These are phyloP conservation scores for Diddensiella caesifluorescens DNA, from an alignment of 805 yeast species.

Conservation along the genomic window DNA sequence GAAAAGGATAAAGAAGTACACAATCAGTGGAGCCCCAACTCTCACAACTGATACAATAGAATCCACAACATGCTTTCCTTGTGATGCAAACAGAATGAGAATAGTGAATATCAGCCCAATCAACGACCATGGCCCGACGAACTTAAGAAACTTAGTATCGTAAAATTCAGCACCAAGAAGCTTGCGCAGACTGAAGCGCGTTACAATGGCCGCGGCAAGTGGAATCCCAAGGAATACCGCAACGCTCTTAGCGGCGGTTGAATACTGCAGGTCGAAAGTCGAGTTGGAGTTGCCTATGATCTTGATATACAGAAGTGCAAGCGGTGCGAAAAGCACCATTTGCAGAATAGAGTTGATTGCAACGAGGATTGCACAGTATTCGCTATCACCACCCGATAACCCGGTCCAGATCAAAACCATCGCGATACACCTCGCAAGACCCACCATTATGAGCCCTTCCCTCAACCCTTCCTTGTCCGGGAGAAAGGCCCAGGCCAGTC, in stretches of 20 bases:
- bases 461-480: constrained; percentile 46
- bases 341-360: constrained; percentile 48
- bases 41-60: constrained; percentile 46
- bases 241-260: constrained; percentile 44
- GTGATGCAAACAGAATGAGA: constrained; percentile 45
- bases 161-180: constrained; percentile 23
- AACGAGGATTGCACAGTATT: constrained; percentile 49
- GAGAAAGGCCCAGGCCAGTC: constrained; percentile 47
- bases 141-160: constrained; percentile 36
- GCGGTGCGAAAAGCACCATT: constrained; percentile 49
- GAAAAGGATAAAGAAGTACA: constrained; percentile 47
- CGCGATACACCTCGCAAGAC: constrained; percentile 56
- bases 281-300: constrained; percentile 30
- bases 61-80: constrained; percentile 44
- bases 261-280: constrained; percentile 29
- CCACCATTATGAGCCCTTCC: constrained; percentile 53
- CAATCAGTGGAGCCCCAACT: constrained; percentile 45
- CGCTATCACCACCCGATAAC: constrained; percentile 47
- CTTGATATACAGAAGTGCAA: constrained; percentile 43
- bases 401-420: constrained; percentile 59
- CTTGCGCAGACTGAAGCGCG: constrained; percentile 38
- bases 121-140: constrained; percentile 46
- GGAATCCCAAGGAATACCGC: constrained; percentile 53
- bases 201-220: constrained; percentile 40
- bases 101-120: constrained; percentile 50